Percentiles rank a stretch among this genome's conserved stretches.
Conservation (phyloP, 2,329 filamentous ascomycete species). For the Eurotiales sp. region DNA sequence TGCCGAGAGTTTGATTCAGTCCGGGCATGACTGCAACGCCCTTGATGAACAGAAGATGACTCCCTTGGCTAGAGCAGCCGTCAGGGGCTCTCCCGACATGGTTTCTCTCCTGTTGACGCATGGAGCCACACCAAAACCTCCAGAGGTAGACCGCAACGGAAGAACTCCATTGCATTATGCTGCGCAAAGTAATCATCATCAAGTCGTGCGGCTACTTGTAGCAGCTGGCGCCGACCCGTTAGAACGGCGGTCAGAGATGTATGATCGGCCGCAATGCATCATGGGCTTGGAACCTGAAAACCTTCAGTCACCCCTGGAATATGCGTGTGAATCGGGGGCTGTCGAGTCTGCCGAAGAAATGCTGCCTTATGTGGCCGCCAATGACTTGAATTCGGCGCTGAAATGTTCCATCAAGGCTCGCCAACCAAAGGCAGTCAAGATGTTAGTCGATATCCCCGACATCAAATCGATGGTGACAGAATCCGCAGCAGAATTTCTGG, state of each 20-base stretch:
- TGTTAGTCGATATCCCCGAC: background rate
- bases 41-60: background rate
- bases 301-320: background rate
- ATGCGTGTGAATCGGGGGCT: background rate
- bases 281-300: background rate
- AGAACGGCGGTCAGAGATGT: background rate
- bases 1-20: slow-evolving; percentile 7
- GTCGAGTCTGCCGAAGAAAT: slow-evolving; percentile 10
- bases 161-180: slow-evolving; percentile 18
- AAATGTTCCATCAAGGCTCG: slow-evolving; percentile 2
- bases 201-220: slow-evolving; percentile 18
- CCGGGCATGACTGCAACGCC: background rate
- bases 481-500: background rate
- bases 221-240: slow-evolving; percentile 2
- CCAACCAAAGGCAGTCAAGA: background rate
- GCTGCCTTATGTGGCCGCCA: slow-evolving; percentile 5
- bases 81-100: slow-evolving; percentile 13
- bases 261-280: background rate
- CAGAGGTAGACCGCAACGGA: slow-evolving; percentile 9
- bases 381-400: slow-evolving; percentile 4
- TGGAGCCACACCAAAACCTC: slow-evolving; percentile 16
- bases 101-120: slow-evolving; percentile 15
- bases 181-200: slow-evolving; percentile 15
- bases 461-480: background rate
- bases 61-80: background rate